These are phyloP conservation scores for Rhodotorula sp. DNA, from an alignment of 1,284 basidiomycete genomes.

Conservation along the genomic window DNA sequence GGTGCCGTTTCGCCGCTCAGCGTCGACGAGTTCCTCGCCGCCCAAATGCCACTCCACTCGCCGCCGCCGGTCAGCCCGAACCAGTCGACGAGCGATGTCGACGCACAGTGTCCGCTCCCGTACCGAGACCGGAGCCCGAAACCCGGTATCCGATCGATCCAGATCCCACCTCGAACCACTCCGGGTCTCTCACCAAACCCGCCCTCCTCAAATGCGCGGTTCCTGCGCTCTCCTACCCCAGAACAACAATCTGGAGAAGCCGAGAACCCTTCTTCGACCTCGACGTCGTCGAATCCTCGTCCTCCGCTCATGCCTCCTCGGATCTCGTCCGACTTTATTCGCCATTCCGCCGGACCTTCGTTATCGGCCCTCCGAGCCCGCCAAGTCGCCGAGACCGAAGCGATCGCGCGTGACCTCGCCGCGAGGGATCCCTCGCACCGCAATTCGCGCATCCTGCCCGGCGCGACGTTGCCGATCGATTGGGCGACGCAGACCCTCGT, in stretches of 20 bases:
- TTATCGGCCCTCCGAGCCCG: conserved; percentile 1
- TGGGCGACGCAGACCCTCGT: neutral
- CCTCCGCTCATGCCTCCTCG: neutral
- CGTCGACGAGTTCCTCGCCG: neutral
- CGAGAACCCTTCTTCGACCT: no score
- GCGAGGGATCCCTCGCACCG: neutral
- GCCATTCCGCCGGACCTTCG: neutral
- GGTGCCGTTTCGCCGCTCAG: neutral
- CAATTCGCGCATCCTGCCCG: conserved; percentile 19
- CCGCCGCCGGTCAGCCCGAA: neutral
- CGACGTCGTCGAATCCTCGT: no score
- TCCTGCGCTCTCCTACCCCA: neutral
- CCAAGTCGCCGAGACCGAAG: conserved; percentile 1
- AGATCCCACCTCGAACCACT: neutral
- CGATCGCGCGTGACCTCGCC: conserved; percentile 1
- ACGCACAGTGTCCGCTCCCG: no score
- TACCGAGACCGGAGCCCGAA: neutral
- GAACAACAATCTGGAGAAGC: neutral
- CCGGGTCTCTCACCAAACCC: neutral
- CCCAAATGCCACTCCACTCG: neutral
- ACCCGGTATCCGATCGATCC: neutral
- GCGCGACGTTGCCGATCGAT: conserved; percentile 8
- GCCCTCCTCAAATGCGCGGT: neutral
- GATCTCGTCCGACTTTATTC: conserved; percentile 15
- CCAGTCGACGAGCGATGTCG: neutral